Percentiles rank a stretch among this genome's conserved stretches.
Conservation (phyloP, 768 basidiomycete species). For the Filobasidium wieringae region DNA sequence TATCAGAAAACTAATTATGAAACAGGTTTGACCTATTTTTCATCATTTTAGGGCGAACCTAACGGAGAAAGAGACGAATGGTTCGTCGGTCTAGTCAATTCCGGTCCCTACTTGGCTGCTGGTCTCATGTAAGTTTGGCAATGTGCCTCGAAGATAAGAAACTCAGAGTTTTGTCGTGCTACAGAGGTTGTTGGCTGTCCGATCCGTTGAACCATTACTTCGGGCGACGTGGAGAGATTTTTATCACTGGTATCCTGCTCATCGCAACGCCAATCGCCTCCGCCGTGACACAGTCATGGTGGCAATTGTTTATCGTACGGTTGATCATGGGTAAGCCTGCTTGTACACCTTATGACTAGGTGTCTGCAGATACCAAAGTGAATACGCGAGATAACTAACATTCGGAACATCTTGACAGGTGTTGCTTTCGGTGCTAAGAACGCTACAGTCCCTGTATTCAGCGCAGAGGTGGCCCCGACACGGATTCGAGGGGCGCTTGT, state of each 20-base stretch:
- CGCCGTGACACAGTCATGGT: slow-evolving; percentile 1
- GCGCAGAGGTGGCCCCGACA: slow-evolving; percentile 58
- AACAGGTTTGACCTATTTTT: too few relatives aligned
- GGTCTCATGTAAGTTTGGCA: neutral
- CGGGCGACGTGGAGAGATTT: slow-evolving; percentile 50
- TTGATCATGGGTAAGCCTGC: slow-evolving; percentile 31
- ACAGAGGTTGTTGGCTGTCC: slow-evolving; percentile 28
- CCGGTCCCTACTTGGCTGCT: slow-evolving; percentile 23
- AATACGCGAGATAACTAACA: too few relatives aligned
- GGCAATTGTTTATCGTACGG: slow-evolving; percentile 16
- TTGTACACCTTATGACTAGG: too few relatives aligned
- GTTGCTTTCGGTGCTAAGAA: slow-evolving; percentile 12
- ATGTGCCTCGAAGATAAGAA: neutral
- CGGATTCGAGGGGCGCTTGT: slow-evolving; percentile 79
- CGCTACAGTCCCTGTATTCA: slow-evolving; percentile 51
- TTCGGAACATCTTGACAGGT: too few relatives aligned
- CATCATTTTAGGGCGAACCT: too few relatives aligned
- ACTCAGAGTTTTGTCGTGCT: neutral
- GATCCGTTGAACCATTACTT: slow-evolving; percentile 56
- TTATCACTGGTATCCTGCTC: slow-evolving; percentile 44
- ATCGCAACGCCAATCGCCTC: slow-evolving; percentile 38
- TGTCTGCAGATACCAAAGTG: too few relatives aligned
- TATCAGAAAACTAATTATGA: neutral
- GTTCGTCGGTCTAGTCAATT: slow-evolving; percentile 29
- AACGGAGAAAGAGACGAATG: slow-evolving; percentile 20